Evolutionary conservation across 192 early-diverging fungal species (phyloP).

Genomic region (Funneliformis geosporum): DNA sequence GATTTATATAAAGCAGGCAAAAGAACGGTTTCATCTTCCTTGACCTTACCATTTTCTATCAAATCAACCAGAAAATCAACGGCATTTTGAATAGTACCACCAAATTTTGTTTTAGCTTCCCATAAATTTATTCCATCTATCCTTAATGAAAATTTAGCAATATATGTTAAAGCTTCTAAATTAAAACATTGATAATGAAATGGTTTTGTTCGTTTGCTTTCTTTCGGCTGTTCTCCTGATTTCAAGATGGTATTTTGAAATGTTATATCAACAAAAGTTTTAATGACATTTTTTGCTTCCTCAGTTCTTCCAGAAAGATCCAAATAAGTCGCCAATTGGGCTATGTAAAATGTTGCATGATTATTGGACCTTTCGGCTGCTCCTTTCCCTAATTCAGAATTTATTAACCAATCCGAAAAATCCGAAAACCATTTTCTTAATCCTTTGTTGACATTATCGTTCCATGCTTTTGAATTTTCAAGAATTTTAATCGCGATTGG

Average conservation of each 20-base stretch:
- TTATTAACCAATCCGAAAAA: slow-evolving; percentile 40
- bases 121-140: slow-evolving; percentile 12
- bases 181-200: slow-evolving; percentile 46
- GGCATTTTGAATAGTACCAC: slow-evolving; percentile 5
- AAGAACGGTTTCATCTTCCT: background rate
- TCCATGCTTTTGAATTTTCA: background rate
- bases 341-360: slow-evolving; percentile 40
- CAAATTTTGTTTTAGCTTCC: background rate
- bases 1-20: background rate
- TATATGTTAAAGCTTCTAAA: slow-evolving; percentile 33
- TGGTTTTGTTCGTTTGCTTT: slow-evolving; percentile 36
- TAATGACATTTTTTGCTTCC: slow-evolving; percentile 21
- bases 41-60: no score
- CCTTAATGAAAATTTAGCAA: background rate
- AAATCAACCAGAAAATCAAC: background rate
- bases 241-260: slow-evolving; percentile 31
- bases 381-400: slow-evolving; percentile 33
- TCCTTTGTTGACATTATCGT: background rate
- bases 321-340: slow-evolving; percentile 37
- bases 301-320: slow-evolving; percentile 24
- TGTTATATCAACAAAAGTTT: slow-evolving; percentile 19
- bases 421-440: slow-evolving; percentile 31
- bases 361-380: slow-evolving; percentile 34
- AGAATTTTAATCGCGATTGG: background rate
- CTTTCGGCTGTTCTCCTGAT: slow-evolving; percentile 40